A percentile compares a stretch with the other conserved stretches of the same genome.
phyloP scores from a whole-genome alignment of 1,284 basidiomycete species.

The Boletellus deceptivus region DNA sequence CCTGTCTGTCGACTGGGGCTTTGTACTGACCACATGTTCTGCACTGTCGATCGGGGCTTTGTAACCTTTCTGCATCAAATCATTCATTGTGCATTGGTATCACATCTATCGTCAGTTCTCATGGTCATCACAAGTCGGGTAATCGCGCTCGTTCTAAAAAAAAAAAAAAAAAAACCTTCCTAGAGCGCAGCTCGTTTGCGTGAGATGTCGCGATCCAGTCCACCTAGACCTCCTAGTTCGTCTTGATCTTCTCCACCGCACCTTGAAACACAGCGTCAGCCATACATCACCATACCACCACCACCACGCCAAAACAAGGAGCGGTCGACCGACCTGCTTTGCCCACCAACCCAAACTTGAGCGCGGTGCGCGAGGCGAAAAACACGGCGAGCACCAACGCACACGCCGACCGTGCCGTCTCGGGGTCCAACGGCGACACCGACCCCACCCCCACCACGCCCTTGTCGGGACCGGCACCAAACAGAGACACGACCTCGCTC shows the following conservation, averaged over 20 bases:
- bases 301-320: not conserved
- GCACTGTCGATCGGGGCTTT: conserved; percentile 8
- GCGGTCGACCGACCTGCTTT: conserved; percentile 14
- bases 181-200: not conserved
- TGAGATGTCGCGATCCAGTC: not conserved
- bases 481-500: too few species aligned
- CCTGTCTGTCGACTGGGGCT: conserved; percentile 7
- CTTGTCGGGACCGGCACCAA: too few species aligned
- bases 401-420: conserved; percentile 66
- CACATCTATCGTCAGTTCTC: not conserved
- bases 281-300: too few species aligned
- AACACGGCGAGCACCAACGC: conserved; percentile 56
- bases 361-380: conserved; percentile 56
- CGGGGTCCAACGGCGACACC: conserved; percentile 38
- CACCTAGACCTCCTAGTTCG: conserved; percentile 11
- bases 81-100: conserved; percentile 12
- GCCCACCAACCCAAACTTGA: conserved; percentile 47
- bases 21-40: conserved; percentile 11
- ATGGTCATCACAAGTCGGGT: conserved; percentile 1
- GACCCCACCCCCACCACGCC: conserved; percentile 22
- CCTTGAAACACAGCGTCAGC: conserved; percentile 6
- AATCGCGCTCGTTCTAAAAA: not conserved
- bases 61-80: conserved; percentile 4
- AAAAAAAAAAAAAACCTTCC: too few species aligned
- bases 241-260: conserved; percentile 29